Base-by-base conservation (phyloP, 352 stramenopile genomes). In the Thraustochytrium sp. region DNA sequence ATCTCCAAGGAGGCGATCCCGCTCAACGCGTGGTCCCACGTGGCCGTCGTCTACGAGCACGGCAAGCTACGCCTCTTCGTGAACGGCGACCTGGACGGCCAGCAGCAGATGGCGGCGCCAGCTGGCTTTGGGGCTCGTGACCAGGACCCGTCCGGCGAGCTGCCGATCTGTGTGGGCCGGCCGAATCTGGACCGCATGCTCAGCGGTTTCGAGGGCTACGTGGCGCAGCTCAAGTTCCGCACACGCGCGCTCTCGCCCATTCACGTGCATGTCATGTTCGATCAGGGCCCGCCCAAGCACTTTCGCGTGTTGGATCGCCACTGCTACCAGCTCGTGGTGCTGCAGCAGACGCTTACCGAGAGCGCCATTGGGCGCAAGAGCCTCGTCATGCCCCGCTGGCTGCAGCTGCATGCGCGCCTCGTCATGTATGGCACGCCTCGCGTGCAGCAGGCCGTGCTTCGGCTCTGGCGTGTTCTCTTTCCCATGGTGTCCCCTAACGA, bases 191-290 rank as follows among this genome's bases (percentile, higher is more conserved):
- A 87, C 21, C 82, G 87, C 18, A 80, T 87, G 53, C 59, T 85
- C 40, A 85, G 87, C 34, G 91, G 89, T 16, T 93, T 97, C 65
- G 88, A 96, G 40, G 94, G 94, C 0, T 89, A 90, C 65, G 76
- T 97, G 42, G 89, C 89, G 36, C 90, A 95, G 46, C 92, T 96
- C 34, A 91, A 92, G 2, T 96, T 94, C 46, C 94, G 97, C 73
- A 94, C 93, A 59, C 90, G 93, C 0, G 91, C 93, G 18, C 72
- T 97, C 23, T 96, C 92, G 16, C 91, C 93, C 3, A 97, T 97
- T 75, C 93, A 97, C 80, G 92, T 97, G 16, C 91, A 91, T 0
- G 93, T 97, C 46, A 89, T 96, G 23, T 97, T 87, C 51, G 93
- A 97, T 65, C 78, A 90, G 53, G 89, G 89, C 18, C 88, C 87